Conservation (phyloP, 2,329 filamentous ascomycete species). For the Botrytis cinerea region DNA sequence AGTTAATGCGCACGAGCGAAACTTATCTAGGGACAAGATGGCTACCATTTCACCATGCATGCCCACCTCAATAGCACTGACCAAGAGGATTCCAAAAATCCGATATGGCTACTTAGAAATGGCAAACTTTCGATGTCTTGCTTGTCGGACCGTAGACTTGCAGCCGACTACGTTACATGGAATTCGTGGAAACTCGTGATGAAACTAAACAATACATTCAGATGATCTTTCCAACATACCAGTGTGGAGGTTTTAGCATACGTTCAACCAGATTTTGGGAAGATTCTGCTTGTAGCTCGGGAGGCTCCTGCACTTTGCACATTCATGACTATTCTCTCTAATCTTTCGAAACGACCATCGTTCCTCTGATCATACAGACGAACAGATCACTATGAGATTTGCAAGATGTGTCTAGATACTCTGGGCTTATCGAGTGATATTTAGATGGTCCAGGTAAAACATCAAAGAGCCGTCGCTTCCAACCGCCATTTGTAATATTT, state of each 20-base stretch:
- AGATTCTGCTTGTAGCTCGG: not conserved
- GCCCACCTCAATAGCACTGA: conserved; percentile 11
- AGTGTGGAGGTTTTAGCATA: not conserved
- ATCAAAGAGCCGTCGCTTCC: not conserved
- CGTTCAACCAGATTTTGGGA: not conserved
- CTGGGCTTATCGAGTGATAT: not conserved
- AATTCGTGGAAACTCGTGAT: not conserved
- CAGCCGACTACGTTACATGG: not conserved
- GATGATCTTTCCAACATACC: not conserved
- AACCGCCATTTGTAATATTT: not conserved
- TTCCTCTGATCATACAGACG: not conserved
- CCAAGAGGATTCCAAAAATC: not conserved
- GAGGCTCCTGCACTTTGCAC: not conserved
- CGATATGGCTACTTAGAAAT: not conserved
- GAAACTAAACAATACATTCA: not conserved
- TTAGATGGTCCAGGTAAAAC: not conserved
- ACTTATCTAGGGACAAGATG: not conserved
- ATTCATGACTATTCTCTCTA: not conserved
- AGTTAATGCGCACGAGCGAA: not conserved
- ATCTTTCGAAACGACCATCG: not conserved
- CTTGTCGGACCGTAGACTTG: not conserved
- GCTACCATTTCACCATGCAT: not conserved
- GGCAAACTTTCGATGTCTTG: not conserved
- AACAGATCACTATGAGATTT: not conserved
- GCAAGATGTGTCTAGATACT: not conserved